phyloP scores from a whole-genome alignment of 2,329 filamentous ascomycete species.

The Colletotrichum liaoningense region DNA sequence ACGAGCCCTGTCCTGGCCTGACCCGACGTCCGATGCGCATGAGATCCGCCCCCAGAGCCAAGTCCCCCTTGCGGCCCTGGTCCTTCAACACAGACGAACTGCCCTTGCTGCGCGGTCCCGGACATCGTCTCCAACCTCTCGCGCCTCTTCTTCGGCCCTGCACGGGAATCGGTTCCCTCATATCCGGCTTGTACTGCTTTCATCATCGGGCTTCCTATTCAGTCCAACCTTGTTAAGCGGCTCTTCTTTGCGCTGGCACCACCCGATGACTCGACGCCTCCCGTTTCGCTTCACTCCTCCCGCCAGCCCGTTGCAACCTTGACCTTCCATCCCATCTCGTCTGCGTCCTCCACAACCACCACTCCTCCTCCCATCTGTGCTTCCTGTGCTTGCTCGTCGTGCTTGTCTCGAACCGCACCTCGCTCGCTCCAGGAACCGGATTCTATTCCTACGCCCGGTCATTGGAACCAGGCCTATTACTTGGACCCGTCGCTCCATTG shows the following conservation, averaged over 20 bases:
- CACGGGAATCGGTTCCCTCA: slow-evolving; percentile 22
- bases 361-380: not conserved
- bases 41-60: slow-evolving; percentile 35
- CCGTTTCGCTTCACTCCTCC: slow-evolving; percentile 24
- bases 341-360: not conserved
- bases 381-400: slow-evolving; percentile 2
- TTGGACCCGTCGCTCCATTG: slow-evolving; percentile 23
- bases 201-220: slow-evolving; percentile 31
- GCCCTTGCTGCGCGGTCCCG: slow-evolving; percentile 24
- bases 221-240: slow-evolving; percentile 32
- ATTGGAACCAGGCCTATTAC: slow-evolving; percentile 12
- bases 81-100: slow-evolving; percentile 18
- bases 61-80: slow-evolving; percentile 29
- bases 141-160: slow-evolving; percentile 27
- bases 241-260: slow-evolving; percentile 28
- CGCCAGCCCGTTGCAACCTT: slow-evolving; percentile 26
- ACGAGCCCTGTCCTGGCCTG: slow-evolving; percentile 31
- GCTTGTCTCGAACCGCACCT: slow-evolving; percentile 17
- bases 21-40: slow-evolving; percentile 33
- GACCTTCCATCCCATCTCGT: slow-evolving; percentile 27
- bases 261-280: slow-evolving; percentile 33
- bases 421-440: slow-evolving; percentile 4
- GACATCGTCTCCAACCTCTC: slow-evolving; percentile 31
- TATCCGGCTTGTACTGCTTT: slow-evolving; percentile 18
- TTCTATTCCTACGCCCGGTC: slow-evolving; percentile 7